Base-by-base conservation (phyloP, 768 basidiomycete species). In the Tubosaeta sp. region DNA sequence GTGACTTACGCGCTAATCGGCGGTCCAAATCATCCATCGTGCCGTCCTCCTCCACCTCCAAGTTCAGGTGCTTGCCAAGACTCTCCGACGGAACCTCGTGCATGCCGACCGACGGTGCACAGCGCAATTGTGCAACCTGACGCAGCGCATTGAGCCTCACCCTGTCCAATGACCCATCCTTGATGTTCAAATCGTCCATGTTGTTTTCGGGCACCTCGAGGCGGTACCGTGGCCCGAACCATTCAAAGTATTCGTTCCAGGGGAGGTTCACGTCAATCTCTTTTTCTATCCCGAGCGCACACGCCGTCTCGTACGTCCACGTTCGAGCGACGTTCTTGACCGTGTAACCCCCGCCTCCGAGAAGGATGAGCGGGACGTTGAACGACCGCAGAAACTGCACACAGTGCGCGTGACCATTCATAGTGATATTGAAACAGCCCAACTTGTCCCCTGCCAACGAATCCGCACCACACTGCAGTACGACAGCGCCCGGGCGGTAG, bases 231-330 rank as follows among this genome's bases (percentile, higher is more conserved):
- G 95, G 95, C 0, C 95, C 97, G 67, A 95, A 98, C 86, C 94
- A 99, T 68, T 98, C 95, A 65, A 97, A 91, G 67, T 93, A 95
- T 59, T 85, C 82, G 68, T 86, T 90, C 83, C 84, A 92, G 2
- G 89, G 90, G 52, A 93, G 70, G 59, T 89, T 86, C 17, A 79
- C 77, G 64, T 91, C 85, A 49, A 90, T 85, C 12, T 79, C 79
- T 38, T 89, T 74, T 63, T 94, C 87, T 42, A 88, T 79, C 2
- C 91, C 95, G n/a, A 94, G 79, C 19, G 92, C 91, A 61, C 95
- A 88, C 1, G 93, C 95, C 0, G 97, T 99, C 70, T 99, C 95
- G 73, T 91, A 95, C 29, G 94, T 86, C 95, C 95, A 99, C 33
- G 87, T 84, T 42, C 92, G 79, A 6, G 92, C 91, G 17, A 97